These are phyloP conservation scores for Yamadazyma taylorii DNA, from an alignment of 1,139 yeast species.

Conservation along the genomic window DNA sequence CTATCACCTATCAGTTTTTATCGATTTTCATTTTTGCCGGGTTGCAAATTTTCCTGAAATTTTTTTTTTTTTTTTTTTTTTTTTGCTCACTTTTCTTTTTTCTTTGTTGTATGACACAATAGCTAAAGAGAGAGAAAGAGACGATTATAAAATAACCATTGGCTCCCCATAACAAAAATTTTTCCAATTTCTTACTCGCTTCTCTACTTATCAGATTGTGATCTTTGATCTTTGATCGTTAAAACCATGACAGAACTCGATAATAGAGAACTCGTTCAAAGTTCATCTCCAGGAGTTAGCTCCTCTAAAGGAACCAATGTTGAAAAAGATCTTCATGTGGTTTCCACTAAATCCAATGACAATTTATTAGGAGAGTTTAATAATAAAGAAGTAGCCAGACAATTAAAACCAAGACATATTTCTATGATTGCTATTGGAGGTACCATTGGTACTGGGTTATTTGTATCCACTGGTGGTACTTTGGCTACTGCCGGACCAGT, in stretches of 20 bases:
- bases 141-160: too few species aligned
- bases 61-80: too few species aligned
- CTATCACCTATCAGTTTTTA: too few species aligned
- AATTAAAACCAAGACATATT: constrained; percentile 59
- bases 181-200: background rate
- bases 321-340: constrained; percentile 16
- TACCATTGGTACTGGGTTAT: constrained; percentile 68
- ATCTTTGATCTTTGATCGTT: too few species aligned
- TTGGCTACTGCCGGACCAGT: constrained; percentile 70
- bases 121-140: too few species aligned
- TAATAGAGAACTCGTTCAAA: background rate
- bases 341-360: constrained; percentile 13
- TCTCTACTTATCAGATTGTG: too few species aligned
- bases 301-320: constrained; percentile 4
- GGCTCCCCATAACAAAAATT: background rate
- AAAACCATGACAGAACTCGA: constrained; percentile 1
- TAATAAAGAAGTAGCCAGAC: constrained; percentile 33
- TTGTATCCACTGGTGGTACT: constrained; percentile 58
- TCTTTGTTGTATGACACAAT: too few species aligned
- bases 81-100: too few species aligned
- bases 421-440: constrained; percentile 69
- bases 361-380: constrained; percentile 11
- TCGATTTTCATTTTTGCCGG: too few species aligned
- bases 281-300: background rate
- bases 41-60: too few species aligned